Conservation (phyloP, 441 rosid species). For the Brassica hybrid region DNA sequence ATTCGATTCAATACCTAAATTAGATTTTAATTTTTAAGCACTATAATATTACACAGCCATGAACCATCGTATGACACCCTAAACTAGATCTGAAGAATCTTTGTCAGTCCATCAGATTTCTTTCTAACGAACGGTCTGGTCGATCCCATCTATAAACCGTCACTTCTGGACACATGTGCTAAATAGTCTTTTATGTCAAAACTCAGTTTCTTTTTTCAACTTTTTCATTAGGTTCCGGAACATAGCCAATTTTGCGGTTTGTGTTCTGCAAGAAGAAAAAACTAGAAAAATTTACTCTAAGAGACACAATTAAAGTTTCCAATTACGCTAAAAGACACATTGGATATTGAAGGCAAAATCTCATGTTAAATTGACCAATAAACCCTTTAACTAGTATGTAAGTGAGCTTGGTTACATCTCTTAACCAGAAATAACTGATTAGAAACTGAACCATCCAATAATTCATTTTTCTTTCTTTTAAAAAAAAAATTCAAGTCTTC, state of each 20-base stretch:
- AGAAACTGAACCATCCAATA: too few relatives aligned
- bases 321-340: neutral
- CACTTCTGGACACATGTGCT: conserved; percentile 11
- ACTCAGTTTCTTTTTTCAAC: neutral
- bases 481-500: neutral
- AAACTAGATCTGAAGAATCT: conserved; percentile 27
- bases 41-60: conserved; percentile 18
- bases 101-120: conserved; percentile 31
- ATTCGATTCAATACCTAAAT: neutral
- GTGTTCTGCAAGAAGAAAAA: neutral
- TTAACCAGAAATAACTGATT: too few relatives aligned
- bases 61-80: conserved; percentile 22
- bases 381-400: neutral
- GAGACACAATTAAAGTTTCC: neutral
- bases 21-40: neutral
- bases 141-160: conserved; percentile 22
- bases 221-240: neutral
- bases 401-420: neutral
- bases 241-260: neutral
- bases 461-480: too few relatives aligned
- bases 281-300: neutral
- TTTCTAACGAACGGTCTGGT: conserved; percentile 31
- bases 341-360: neutral
- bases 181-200: neutral
- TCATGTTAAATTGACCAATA: neutral